Base-by-base conservation (phyloP, 2,329 filamentous ascomycete genomes). In the Fusarium sp. region DNA sequence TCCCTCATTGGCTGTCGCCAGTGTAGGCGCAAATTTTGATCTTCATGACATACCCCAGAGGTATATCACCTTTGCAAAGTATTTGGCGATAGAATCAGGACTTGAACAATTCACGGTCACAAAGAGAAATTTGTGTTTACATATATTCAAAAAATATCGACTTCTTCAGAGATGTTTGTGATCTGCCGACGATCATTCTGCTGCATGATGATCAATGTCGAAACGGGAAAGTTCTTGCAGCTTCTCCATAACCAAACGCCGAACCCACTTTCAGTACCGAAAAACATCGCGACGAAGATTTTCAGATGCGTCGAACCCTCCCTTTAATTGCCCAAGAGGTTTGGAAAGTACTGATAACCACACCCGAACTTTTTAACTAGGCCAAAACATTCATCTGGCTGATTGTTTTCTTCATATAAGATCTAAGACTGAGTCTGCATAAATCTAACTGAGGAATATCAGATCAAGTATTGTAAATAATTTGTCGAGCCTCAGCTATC, bases 111-210 rank as follows among this genome's bases (percentile, higher is more conserved):
- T 37, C 32, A 39, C 30, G 15, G 5, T 46, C 5, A 33, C 17
- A 7, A 15, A 14, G 8, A 14, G 10, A 19, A 9, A 17, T 9
- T 9, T n/a, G 17, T 7, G 10, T 39, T n/a, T 28, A 7, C 24
- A 50, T 15, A 9, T 9, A 15, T 20, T 50, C 26, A 7, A 15
- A 6, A 6, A 15, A 26, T 24, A 26, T 48, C 32, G 6, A 20
- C 14, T 19, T 53, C 10, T 45, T n/a, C n/a, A 17, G 37, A 33
- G 26, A 60, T 52, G 26, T 33, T 39, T 20, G 24, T 35, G 44
- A 45, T 44, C n/a, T 63, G 20, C 39, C 22, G 51, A 58, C 63
- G 59, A 49, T 45, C 52, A 32, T 51, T 45, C 35, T 61, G 24
- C 11, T 50, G 45, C 52, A 58, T 64, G 52, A 51, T 6, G 15